Base-by-base conservation (phyloP, 257 asterid species). In the Solanum chiquidenum region DNA sequence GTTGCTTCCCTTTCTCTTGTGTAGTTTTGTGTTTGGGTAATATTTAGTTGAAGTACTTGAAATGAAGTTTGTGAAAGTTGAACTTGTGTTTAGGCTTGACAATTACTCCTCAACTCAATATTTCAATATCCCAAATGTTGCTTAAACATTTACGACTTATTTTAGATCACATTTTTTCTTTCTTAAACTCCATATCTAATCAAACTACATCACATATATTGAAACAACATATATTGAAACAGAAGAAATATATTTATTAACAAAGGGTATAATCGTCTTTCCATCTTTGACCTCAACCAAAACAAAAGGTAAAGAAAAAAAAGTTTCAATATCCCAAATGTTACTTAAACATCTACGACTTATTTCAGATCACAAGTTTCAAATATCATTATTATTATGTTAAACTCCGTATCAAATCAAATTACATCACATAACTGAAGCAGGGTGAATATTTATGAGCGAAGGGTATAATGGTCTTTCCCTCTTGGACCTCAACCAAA, bases 1-100 rank as follows among this genome's bases (percentile, higher is more conserved):
- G 98, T 97, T 69, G 99, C 99, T 40, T 95, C 99, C 37, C 99
- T 97, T 83, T 92, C 98, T 89, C 88, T 95, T 73, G 93, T 94
- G 83, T 92, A 89, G 73, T 35, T 74, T 37, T 12, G 25, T 21
- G 64, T 27, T 79, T 20, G 38, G 38, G 23, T 5, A 44, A 29
- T 79, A 14, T 79, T 16, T 44, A 46, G 84, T 79, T 79, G 5
- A 44, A 42, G 64, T 44, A 42, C 52, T n/a, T 77, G 62, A 23
- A 37, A 38, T 23, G 33, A 77, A 42, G 35, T 44, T 77, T 77
- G 37, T 77, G 64, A 46, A 79, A 79, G 25, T 44, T 44, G 16
- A 14, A 14, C 25, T 79, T 79, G n/a, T 9, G 16, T 79, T 77
- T 77, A 13, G n/a, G 21, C n/a, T 18, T 58, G 66, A 18, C 2